These are phyloP conservation scores for Limonomyces culmigenus DNA, from an alignment of 1,284 basidiomycete species.

Conservation along the genomic window DNA sequence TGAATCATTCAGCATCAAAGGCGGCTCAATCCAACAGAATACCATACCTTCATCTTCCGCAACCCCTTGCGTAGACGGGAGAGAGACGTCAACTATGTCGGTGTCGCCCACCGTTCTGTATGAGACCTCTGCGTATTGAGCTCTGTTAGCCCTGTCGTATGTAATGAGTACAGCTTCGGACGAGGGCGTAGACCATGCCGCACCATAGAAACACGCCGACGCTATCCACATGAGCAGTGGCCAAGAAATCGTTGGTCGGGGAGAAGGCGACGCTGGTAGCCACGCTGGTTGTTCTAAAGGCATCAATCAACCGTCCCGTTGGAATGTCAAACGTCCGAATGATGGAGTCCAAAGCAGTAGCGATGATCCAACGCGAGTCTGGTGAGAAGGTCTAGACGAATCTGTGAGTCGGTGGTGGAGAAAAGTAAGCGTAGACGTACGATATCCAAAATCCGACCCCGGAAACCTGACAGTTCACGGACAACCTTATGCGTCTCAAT, in stretches of 20 bases:
- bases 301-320: conserved; percentile 82
- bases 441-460: conserved; percentile 69
- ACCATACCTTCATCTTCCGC: conserved; percentile 53
- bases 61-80: conserved; percentile 75
- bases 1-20: background rate
- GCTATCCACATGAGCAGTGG: conserved; percentile 87
- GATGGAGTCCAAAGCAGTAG: conserved; percentile 78
- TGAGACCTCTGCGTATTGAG: conserved; percentile 80
- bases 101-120: conserved; percentile 69
- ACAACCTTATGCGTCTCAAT: conserved; percentile 82
- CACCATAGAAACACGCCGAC: conserved; percentile 91
- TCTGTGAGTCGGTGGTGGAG: background rate
- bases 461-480: conserved; percentile 73
- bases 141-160: conserved; percentile 71
- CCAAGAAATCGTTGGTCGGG: conserved; percentile 90
- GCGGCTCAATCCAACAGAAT: background rate
- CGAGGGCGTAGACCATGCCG: conserved; percentile 8
- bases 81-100: conserved; percentile 46
- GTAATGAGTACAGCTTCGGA: background rate
- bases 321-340: conserved; percentile 96
- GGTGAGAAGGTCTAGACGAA: conserved; percentile 67
- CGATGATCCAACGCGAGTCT: conserved; percentile 86
- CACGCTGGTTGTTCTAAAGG: conserved; percentile 79
- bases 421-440: conserved; percentile 23
- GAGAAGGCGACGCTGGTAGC: conserved; percentile 88